phyloP scores from a whole-genome alignment of 257 asterid species.

The Salvia rosmarinus region DNA sequence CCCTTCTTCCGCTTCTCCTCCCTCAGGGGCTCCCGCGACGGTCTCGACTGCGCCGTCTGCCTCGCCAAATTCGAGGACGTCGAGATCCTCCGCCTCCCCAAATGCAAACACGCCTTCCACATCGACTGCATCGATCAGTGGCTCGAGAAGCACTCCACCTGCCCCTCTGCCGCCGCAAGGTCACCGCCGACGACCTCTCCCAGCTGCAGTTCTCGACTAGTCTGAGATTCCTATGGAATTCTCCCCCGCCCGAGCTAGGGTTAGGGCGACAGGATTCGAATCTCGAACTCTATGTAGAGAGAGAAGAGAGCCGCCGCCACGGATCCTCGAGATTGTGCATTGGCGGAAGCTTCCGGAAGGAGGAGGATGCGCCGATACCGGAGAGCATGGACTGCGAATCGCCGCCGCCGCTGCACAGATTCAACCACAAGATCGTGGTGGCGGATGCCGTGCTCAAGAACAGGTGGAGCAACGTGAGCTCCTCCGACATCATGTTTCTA shows the following conservation, averaged over 20 bases:
- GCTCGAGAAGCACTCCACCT: slow-evolving; percentile 69
- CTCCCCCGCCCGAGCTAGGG: slow-evolving; percentile 33
- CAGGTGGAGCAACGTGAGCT: slow-evolving; percentile 71
- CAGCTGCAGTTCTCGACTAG: slow-evolving; percentile 39
- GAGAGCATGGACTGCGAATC: slow-evolving; percentile 19
- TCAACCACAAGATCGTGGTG: slow-evolving; percentile 53
- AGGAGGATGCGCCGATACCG: slow-evolving; percentile 43
- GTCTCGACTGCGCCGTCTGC: slow-evolving; percentile 76
- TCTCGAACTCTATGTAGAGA: slow-evolving; percentile 48
- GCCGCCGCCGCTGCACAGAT: slow-evolving; percentile 38
- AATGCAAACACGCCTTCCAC: slow-evolving; percentile 69
- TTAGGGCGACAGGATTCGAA: slow-evolving; percentile 34
- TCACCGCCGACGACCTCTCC: slow-evolving; percentile 46
- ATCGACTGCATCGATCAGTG: slow-evolving; percentile 62
- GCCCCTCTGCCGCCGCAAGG: slow-evolving; percentile 65
- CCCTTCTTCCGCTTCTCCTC: slow-evolving; percentile 60
- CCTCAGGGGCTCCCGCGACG: slow-evolving; percentile 51
- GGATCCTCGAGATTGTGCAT: slow-evolving; percentile 54
- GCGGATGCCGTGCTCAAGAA: slow-evolving; percentile 49
- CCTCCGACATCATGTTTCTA: slow-evolving; percentile 63
- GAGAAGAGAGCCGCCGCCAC: slow-evolving; percentile 46
- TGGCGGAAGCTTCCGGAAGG: slow-evolving; percentile 44
- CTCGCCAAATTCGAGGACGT: slow-evolving; percentile 54
- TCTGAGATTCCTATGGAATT: slow-evolving; percentile 40
- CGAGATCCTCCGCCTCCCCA: slow-evolving; percentile 60